phyloP scores from a whole-genome alignment of 2,329 filamentous ascomycete species.

The Talaromyces rugulosus region DNA sequence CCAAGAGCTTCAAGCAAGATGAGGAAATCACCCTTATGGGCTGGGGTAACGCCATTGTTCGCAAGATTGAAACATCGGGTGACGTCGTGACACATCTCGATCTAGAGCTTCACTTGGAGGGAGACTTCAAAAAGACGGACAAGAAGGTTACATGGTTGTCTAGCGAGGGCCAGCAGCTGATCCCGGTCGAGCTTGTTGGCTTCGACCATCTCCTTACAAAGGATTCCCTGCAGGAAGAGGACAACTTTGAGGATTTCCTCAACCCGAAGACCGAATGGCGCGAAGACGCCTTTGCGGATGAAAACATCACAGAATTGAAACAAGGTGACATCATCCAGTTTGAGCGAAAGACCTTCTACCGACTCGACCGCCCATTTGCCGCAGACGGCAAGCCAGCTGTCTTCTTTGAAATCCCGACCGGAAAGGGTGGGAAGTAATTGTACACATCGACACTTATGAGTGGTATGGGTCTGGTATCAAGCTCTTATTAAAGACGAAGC shows the following conservation, averaged over 20 bases:
- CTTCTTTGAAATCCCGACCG: conserved; percentile 67
- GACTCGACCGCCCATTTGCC: conserved; percentile 65
- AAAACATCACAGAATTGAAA: conserved; percentile 72
- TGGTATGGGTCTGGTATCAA: too few species aligned
- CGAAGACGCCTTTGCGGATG: conserved; percentile 73
- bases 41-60: conserved; percentile 67
- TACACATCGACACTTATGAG: neutral
- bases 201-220: conserved; percentile 96
- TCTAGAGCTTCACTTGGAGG: conserved; percentile 82
- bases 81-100: conserved; percentile 64
- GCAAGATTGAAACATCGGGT: conserved; percentile 45
- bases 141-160: conserved; percentile 97
- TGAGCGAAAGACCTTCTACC: conserved; percentile 87
- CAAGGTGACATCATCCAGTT: conserved; percentile 92
- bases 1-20: conserved; percentile 70
- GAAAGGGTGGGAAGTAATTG: conserved; percentile 39
- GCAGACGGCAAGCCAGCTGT: conserved; percentile 56
- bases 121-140: conserved; percentile 90
- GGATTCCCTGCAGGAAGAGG: conserved; percentile 86
- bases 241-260: conserved; percentile 77
- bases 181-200: conserved; percentile 82
- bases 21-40: conserved; percentile 96
- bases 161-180: conserved; percentile 67
- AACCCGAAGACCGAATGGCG: conserved; percentile 71
- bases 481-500: neutral